phyloP scores from a whole-genome alignment of 257 asterid species.

The Salvia miltiorrhiza region DNA sequence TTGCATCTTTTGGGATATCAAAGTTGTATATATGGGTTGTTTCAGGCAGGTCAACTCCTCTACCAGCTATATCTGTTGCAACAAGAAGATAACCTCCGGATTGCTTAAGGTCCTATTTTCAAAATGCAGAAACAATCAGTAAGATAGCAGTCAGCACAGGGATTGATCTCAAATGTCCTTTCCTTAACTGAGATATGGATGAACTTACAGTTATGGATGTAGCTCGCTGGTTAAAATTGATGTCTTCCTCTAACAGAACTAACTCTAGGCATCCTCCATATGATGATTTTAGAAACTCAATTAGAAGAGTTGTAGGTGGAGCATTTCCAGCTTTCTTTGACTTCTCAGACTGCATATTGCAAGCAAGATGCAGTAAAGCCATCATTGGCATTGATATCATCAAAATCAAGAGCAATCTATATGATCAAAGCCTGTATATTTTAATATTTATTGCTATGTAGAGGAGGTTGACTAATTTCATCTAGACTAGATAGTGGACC shows the following conservation, averaged over 20 bases:
- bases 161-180: slow-evolving; percentile 5
- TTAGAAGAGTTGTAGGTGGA: slow-evolving; percentile 54
- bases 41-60: slow-evolving; percentile 88
- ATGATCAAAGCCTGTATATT: neutral
- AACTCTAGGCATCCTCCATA: slow-evolving; percentile 41
- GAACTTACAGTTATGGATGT: slow-evolving; percentile 57
- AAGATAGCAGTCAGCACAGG: slow-evolving; percentile 18
- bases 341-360: slow-evolving; percentile 74
- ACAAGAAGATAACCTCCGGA: slow-evolving; percentile 70
- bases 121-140: slow-evolving; percentile 9
- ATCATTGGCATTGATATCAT: neutral
- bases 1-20: slow-evolving; percentile 87
- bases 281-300: slow-evolving; percentile 53
- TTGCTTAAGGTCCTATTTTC: slow-evolving; percentile 60
- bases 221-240: slow-evolving; percentile 86
- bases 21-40: slow-evolving; percentile 93
- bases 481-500: neutral
- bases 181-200: neutral
- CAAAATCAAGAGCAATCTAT: slow-evolving; percentile 14
- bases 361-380: slow-evolving; percentile 17
- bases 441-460: neutral
- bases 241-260: slow-evolving; percentile 71
- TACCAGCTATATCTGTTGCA: slow-evolving; percentile 89
- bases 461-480: slow-evolving; percentile 1
- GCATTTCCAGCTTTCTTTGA: slow-evolving; percentile 81